Evolutionary conservation across 257 asterid genomes (phyloP).

Genomic region (Handroanthus guayacan): DNA sequence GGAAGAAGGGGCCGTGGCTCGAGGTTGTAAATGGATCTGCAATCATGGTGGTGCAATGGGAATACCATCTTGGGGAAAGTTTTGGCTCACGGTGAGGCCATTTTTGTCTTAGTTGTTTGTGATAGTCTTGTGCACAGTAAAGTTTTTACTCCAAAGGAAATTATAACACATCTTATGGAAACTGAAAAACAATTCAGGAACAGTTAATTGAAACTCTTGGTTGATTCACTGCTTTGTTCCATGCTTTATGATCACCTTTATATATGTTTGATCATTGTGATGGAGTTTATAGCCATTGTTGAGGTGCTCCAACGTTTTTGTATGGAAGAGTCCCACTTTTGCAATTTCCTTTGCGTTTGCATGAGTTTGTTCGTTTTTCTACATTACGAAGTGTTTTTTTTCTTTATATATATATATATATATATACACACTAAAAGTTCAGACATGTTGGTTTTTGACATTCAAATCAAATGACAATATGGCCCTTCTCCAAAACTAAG

Average conservation of each 20-base stretch:
- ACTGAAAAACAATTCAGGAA: neutral
- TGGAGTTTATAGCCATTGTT: neutral
- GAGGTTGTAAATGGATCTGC: slow-evolving; percentile 55
- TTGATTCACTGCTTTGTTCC: neutral
- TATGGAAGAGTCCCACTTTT: neutral
- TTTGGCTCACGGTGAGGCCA: slow-evolving; percentile 52
- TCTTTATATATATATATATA: no score
- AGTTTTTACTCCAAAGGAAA: neutral
- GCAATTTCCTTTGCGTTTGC: neutral
- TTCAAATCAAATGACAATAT: no score
- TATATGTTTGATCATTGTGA: no score
- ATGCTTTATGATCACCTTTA: no score
- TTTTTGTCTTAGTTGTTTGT: neutral
- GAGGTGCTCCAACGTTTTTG: neutral
- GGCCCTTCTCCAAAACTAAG: no score
- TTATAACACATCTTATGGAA: neutral
- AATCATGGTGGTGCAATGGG: slow-evolving; percentile 48
- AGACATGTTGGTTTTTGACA: neutral
- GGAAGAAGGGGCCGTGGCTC: slow-evolving; percentile 37
- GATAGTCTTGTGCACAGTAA: neutral
- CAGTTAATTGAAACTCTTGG: neutral
- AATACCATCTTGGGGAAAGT: slow-evolving; percentile 62
- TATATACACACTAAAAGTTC: no score
- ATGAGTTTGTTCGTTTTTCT: neutral
- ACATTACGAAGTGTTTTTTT: no score